Conservation (phyloP, 2,329 filamentous ascomycete genomes). For the Sporothrix phasma region DNA sequence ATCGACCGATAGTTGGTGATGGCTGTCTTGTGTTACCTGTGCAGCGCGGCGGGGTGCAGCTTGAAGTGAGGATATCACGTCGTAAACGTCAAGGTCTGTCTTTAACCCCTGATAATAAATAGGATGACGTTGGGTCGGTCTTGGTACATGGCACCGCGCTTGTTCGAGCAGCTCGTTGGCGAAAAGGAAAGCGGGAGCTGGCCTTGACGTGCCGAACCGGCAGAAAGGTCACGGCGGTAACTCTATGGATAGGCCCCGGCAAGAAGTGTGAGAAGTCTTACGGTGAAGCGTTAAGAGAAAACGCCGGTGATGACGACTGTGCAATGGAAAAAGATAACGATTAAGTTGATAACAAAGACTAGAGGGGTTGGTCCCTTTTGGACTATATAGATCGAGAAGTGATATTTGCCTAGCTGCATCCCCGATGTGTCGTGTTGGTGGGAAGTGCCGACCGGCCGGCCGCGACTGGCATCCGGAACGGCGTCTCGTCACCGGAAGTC, state of each 20-base stretch:
- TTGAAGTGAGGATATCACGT: constrained; percentile 32
- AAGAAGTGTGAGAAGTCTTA: background rate
- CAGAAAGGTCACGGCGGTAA: background rate
- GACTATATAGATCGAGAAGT: too few relatives aligned
- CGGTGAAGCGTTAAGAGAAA: background rate
- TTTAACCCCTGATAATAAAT: constrained; percentile 34
- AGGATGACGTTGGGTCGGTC: constrained; percentile 32
- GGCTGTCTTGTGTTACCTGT: constrained; percentile 28
- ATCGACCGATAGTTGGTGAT: constrained; percentile 16
- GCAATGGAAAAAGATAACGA: background rate
- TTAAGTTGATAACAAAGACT: too few relatives aligned
- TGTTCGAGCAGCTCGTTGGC: constrained; percentile 32
- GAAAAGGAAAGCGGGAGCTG: constrained; percentile 9
- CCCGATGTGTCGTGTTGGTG: background rate
- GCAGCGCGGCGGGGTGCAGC: constrained; percentile 32
- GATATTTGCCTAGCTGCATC: too few relatives aligned
- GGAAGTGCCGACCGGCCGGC: constrained; percentile 4
- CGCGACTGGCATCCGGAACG: background rate
- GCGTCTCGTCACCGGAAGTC: too few relatives aligned
- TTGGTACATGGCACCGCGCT: constrained; percentile 31
- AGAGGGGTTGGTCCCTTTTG: too few relatives aligned
- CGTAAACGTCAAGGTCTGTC: constrained; percentile 34
- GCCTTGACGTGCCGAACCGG: background rate
- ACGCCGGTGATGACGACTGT: background rate
- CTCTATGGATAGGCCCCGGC: background rate